Conservation (phyloP, 345 rosid species). For the Salix udensis region DNA sequence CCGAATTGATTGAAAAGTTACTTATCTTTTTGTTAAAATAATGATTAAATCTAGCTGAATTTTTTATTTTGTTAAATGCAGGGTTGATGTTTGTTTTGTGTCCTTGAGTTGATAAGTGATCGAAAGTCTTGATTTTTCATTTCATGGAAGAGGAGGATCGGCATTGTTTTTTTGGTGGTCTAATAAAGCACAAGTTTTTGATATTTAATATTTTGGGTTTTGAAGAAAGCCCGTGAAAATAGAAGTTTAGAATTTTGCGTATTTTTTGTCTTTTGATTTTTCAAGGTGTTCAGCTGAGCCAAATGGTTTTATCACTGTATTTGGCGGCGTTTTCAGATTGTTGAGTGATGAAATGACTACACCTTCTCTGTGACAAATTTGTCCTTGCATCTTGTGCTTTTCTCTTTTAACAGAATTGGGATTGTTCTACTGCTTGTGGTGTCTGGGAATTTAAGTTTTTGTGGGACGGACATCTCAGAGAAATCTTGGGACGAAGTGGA, state of each 20-base stretch:
- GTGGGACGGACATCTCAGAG: slow-evolving; percentile 3
- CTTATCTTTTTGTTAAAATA: not conserved
- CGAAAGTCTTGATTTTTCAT: not conserved
- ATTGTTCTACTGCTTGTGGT: slow-evolving; percentile 22
- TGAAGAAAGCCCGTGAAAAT: not conserved
- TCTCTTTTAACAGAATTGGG: slow-evolving; percentile 18
- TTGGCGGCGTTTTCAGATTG: not conserved
- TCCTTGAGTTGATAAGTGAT: not conserved
- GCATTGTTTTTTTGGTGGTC: not conserved
- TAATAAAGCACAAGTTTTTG: not conserved
- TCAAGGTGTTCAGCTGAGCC: not conserved
- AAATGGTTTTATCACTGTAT: not conserved
- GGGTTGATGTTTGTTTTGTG: not conserved
- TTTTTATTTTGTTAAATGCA: not conserved
- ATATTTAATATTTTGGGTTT: not conserved
- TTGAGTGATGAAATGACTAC: not conserved
- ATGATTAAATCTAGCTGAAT: not conserved
- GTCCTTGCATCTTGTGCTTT: not conserved
- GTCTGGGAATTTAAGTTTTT: slow-evolving; percentile 12
- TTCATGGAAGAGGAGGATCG: not conserved
- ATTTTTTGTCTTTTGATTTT: not conserved
- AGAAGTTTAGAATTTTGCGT: not conserved
- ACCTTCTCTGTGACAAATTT: not conserved
- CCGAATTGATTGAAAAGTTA: not conserved
- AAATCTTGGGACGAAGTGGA: slow-evolving; percentile 2